Conservation (phyloP, 345 rosid species). For the Rhizophora apiculata region DNA sequence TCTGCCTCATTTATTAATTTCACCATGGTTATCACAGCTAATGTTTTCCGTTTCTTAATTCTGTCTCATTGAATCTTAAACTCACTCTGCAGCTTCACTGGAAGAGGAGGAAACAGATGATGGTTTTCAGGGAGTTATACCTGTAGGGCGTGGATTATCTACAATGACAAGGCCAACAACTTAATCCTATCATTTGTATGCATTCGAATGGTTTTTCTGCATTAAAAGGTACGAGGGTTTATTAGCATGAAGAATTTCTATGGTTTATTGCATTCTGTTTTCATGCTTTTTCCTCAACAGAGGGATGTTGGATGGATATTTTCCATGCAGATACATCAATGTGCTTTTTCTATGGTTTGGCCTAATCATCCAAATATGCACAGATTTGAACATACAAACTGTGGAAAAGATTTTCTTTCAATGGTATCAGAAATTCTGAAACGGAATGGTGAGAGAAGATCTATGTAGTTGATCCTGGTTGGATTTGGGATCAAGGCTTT, state of each 20-base stretch:
- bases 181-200: conserved; percentile 22
- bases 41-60: not conserved
- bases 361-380: too few species aligned
- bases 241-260: not conserved
- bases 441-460: too few species aligned
- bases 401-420: too few species aligned
- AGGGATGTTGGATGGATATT: too few species aligned
- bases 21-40: not conserved
- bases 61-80: not conserved
- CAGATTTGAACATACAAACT: too few species aligned
- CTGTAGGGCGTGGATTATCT: conserved; percentile 83
- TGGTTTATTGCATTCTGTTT: not conserved
- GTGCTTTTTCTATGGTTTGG: not conserved
- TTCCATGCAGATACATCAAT: not conserved
- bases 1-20: not conserved
- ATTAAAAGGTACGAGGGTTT: conserved; percentile 11
- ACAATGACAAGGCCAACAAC: conserved; percentile 91
- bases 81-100: conserved; percentile 38
- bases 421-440: too few species aligned
- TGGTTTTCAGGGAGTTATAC: conserved; percentile 57
- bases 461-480: too few species aligned
- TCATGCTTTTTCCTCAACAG: not conserved
- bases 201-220: not conserved
- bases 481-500: too few species aligned
- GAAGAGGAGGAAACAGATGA: conserved; percentile 62